Evolutionary conservation across 2,329 filamentous ascomycete species (phyloP).

Genomic region (Passalora sequoiae): DNA sequence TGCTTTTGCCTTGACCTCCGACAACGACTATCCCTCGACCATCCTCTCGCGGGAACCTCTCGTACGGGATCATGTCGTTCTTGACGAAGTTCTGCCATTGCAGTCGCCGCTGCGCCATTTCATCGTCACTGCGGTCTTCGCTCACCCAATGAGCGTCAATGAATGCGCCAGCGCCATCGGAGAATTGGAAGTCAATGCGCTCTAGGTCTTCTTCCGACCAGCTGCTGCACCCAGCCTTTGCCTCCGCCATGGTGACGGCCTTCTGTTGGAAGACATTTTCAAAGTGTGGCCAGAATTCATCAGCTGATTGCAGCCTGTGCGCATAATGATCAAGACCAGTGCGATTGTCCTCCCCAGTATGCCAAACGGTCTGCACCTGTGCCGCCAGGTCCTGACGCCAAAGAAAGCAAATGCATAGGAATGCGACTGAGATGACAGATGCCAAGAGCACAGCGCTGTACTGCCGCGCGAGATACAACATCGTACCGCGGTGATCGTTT

Average conservation of each 20-base stretch:
- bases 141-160: background rate
- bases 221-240: conserved; percentile 4
- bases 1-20: conserved; percentile 23
- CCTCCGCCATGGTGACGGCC: conserved; percentile 5
- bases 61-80: conserved; percentile 18
- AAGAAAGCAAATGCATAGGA: background rate
- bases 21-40: conserved; percentile 33
- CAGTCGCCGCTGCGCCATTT: background rate
- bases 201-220: conserved; percentile 1
- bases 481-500: too few relatives aligned
- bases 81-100: conserved; percentile 3
- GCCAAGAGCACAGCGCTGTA: background rate
- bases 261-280: background rate
- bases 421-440: background rate
- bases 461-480: background rate
- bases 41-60: conserved; percentile 18
- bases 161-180: background rate
- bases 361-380: background rate
- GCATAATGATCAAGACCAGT: background rate
- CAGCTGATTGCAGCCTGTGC: background rate
- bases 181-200: conserved; percentile 8
- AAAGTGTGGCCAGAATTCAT: conserved; percentile 6
- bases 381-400: background rate
- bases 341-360: background rate
- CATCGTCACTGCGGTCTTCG: background rate